phyloP scores from a whole-genome alignment of 2,329 filamentous ascomycete genomes.

The Coniochaeta sp. region DNA sequence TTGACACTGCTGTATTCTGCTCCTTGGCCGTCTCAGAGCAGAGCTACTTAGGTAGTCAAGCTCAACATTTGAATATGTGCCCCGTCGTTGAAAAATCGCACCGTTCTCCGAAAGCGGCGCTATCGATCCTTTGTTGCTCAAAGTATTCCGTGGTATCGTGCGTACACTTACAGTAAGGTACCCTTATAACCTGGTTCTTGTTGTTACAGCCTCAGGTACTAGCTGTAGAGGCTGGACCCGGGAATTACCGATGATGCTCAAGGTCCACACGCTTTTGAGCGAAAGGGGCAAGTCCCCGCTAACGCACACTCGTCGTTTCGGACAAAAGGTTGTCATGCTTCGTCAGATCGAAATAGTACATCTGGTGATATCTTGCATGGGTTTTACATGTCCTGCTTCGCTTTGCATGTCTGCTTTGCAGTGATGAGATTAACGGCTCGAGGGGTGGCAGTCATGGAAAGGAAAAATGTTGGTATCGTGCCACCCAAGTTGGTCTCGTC shows the following conservation, averaged over 20 bases:
- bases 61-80: no score
- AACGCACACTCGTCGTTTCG: not conserved
- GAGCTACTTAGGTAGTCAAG: no score
- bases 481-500: not conserved
- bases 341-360: not conserved
- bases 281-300: not conserved
- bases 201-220: no score
- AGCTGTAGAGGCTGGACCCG: not conserved
- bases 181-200: no score
- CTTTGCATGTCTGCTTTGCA: no score
- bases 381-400: not conserved
- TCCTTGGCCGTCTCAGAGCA: no score
- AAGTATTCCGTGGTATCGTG: not conserved
- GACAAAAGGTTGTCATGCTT: not conserved
- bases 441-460: not conserved
- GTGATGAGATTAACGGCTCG: not conserved
- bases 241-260: not conserved
- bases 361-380: not conserved
- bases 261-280: not conserved
- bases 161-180: not conserved
- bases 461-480: not conserved
- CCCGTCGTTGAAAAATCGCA: not conserved
- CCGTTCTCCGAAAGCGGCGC: not conserved
- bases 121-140: not conserved
- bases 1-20: no score